phyloP scores from a whole-genome alignment of 2,329 filamentous ascomycete genomes.

The Cladophialophora exuberans region DNA sequence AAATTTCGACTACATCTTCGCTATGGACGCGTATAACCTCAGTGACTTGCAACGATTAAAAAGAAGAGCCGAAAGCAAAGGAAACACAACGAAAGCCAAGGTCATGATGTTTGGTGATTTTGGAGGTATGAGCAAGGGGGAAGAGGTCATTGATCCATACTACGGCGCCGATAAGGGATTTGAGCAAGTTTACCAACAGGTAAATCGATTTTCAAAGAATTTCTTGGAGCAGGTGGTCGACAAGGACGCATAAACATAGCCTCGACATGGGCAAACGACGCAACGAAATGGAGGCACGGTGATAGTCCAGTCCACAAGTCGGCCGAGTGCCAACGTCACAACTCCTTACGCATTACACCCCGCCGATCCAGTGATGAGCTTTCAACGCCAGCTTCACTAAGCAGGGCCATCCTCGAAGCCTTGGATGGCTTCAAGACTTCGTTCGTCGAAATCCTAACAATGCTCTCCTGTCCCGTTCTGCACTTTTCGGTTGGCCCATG shows the following conservation, averaged over 20 bases:
- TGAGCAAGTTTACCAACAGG: constrained; percentile 81
- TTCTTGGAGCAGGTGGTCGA: constrained; percentile 68
- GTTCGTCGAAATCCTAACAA: too few relatives aligned
- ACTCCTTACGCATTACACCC: too few relatives aligned
- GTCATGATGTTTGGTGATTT: constrained; percentile 88
- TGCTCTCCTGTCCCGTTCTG: background rate
- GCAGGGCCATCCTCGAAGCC: too few relatives aligned
- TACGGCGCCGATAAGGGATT: constrained; percentile 87
- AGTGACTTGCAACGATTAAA: constrained; percentile 57
- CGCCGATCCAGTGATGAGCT: too few relatives aligned
- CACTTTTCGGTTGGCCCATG: constrained; percentile 30
- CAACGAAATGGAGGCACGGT: too few relatives aligned
- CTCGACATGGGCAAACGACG: too few relatives aligned
- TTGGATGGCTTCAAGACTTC: too few relatives aligned
- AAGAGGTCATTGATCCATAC: constrained; percentile 86
- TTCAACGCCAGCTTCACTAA: too few relatives aligned
- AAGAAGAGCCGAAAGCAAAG: constrained; percentile 41
- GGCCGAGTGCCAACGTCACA: too few relatives aligned
- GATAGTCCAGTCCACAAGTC: too few relatives aligned
- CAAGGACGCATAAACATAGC: background rate
- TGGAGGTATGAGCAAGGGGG: constrained; percentile 60
- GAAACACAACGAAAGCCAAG: constrained; percentile 45
- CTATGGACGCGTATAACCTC: constrained; percentile 88
- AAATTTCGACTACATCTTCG: constrained; percentile 89
- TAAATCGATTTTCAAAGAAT: constrained; percentile 72